These are phyloP conservation scores for Pichia eremophila DNA, from an alignment of 805 yeast species.

Conservation along the genomic window DNA sequence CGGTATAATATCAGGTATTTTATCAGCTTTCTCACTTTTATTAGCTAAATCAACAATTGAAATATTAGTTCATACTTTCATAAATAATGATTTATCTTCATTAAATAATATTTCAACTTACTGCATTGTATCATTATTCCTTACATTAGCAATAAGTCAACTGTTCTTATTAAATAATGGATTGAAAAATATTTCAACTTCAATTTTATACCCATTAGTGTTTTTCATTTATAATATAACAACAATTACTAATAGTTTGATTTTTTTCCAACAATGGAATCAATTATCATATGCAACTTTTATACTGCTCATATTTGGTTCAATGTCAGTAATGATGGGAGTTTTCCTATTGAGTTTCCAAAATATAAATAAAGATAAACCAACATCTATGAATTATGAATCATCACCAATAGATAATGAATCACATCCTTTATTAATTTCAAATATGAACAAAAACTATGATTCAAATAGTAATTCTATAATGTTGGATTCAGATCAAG, in stretches of 20 bases:
- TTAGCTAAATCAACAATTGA: constrained; percentile 82
- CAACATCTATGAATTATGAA: background rate
- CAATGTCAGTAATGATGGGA: constrained; percentile 50
- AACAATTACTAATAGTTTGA: constrained; percentile 56
- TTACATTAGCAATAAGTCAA: constrained; percentile 60
- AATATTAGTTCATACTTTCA: constrained; percentile 40
- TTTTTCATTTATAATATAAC: constrained; percentile 74
- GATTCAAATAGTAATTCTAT: background rate
- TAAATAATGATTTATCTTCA: constrained; percentile 21
- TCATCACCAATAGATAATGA: background rate
- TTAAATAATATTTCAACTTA: constrained; percentile 36
- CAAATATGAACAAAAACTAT: background rate
- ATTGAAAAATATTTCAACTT: constrained; percentile 57
- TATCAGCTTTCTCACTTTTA: constrained; percentile 78
- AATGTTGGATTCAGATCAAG: background rate
- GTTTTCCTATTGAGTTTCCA: constrained; percentile 60
- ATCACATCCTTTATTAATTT: background rate
- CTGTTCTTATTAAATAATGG: constrained; percentile 69
- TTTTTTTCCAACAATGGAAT: constrained; percentile 45
- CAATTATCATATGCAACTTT: constrained; percentile 27
- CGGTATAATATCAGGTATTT: constrained; percentile 64
- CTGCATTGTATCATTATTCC: constrained; percentile 43
- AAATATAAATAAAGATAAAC: constrained; percentile 12
- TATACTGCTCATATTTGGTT: constrained; percentile 35
- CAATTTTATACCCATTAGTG: constrained; percentile 74